Evolutionary conservation across 2,329 filamentous ascomycete genomes (phyloP).

Genomic region (Pseudocercospora pini-densiflorae): DNA sequence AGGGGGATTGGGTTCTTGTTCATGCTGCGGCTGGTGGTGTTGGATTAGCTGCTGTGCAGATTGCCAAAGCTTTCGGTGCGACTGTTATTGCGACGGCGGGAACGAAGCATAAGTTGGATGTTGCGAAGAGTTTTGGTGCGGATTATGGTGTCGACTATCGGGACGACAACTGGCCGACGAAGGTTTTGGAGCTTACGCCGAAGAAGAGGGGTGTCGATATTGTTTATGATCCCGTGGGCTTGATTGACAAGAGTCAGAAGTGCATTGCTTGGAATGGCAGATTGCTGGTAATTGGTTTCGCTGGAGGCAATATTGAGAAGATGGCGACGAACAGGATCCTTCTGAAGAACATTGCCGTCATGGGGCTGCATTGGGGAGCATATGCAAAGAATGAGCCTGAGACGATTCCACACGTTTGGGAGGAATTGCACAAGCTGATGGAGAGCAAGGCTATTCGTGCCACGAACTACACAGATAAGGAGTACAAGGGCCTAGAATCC

Average conservation of each 20-base stretch:
- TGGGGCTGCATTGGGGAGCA: slow-evolving; percentile 90
- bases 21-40: slow-evolving; percentile 94
- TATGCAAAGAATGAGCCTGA: slow-evolving; percentile 76
- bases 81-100: slow-evolving; percentile 93
- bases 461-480: slow-evolving; percentile 80
- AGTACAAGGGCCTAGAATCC: slow-evolving; percentile 80
- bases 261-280: slow-evolving; percentile 93
- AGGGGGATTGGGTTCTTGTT: slow-evolving; percentile 83
- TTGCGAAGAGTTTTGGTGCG: slow-evolving; percentile 80
- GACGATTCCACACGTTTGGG: slow-evolving; percentile 75
- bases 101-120: slow-evolving; percentile 75
- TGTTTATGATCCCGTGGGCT: slow-evolving; percentile 90
- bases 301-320: slow-evolving; percentile 84
- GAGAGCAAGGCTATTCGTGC: slow-evolving; percentile 76
- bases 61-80: slow-evolving; percentile 90
- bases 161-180: slow-evolving; percentile 63
- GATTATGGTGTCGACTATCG: slow-evolving; percentile 83
- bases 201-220: slow-evolving; percentile 80
- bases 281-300: slow-evolving; percentile 87
- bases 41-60: slow-evolving; percentile 86
- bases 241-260: slow-evolving; percentile 86
- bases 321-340: slow-evolving; percentile 90
- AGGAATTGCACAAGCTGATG: slow-evolving; percentile 79
- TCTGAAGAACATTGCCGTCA: slow-evolving; percentile 88
- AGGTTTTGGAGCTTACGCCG: slow-evolving; percentile 79